Evolutionary conservation across 345 rosid genomes (phyloP).

Genomic region (Carallia pectinifolia): DNA sequence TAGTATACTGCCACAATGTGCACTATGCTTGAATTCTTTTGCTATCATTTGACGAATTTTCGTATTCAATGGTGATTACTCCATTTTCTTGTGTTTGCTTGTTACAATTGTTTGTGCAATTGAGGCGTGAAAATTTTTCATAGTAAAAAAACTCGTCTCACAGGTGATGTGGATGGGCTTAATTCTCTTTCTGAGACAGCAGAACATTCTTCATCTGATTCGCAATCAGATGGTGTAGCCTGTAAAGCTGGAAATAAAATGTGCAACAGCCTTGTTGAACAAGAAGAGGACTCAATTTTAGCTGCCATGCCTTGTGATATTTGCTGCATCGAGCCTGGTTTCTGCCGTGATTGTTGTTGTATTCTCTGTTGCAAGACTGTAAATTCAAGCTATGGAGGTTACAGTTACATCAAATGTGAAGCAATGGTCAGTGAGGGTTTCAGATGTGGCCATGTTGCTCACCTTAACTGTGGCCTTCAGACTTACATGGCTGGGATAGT

Average conservation of each 20-base stretch:
- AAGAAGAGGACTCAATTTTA: slow-evolving; percentile 25
- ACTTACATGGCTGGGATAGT: slow-evolving; percentile 82
- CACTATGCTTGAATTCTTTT: too few species aligned
- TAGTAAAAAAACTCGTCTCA: slow-evolving; percentile 1
- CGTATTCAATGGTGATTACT: neutral
- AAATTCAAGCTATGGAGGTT: slow-evolving; percentile 49
- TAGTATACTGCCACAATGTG: too few species aligned
- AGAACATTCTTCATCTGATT: slow-evolving; percentile 35
- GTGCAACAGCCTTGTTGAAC: slow-evolving; percentile 47
- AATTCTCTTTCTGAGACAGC: slow-evolving; percentile 19
- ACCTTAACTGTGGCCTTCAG: slow-evolving; percentile 78
- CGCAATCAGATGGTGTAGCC: slow-evolving; percentile 32
- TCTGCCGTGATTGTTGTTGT: slow-evolving; percentile 84
- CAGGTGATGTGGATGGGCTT: slow-evolving; percentile 31
- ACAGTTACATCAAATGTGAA: slow-evolving; percentile 71
- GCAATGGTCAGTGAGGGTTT: slow-evolving; percentile 46
- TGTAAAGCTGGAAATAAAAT: slow-evolving; percentile 73
- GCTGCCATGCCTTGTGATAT: slow-evolving; percentile 66
- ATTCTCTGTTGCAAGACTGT: slow-evolving; percentile 70
- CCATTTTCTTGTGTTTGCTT: neutral
- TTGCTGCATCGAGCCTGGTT: slow-evolving; percentile 69
- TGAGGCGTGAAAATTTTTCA: slow-evolving; percentile 7
- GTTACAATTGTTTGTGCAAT: neutral
- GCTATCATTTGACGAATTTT: neutral
- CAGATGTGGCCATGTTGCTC: slow-evolving; percentile 82